phyloP scores from a whole-genome alignment of 2,329 filamentous ascomycete genomes.

The Nemania sp. region DNA sequence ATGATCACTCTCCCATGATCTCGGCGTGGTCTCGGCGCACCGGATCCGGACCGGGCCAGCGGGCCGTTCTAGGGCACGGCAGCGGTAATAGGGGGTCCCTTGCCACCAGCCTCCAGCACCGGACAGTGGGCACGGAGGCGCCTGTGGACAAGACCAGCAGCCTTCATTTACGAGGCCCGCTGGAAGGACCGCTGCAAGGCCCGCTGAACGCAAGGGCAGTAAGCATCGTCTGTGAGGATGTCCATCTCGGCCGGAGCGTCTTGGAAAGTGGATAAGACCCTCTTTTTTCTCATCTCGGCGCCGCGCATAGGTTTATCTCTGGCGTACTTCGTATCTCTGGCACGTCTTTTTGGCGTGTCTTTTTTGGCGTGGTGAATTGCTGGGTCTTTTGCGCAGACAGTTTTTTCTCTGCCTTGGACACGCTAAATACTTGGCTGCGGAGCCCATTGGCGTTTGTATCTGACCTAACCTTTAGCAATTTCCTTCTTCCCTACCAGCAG shows the following conservation, averaged over 20 bases:
- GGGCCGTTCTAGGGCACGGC: constrained; percentile 18
- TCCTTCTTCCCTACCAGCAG: too few relatives aligned
- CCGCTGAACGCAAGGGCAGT: too few relatives aligned
- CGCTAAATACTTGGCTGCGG: constrained; percentile 16
- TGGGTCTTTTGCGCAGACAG: neutral
- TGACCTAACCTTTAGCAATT: neutral
- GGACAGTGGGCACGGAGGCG: constrained; percentile 11
- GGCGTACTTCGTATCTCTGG: too few relatives aligned
- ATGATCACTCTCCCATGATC: constrained; percentile 11
- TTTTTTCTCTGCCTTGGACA: neutral
- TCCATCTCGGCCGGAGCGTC: too few relatives aligned
- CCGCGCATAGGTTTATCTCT: too few relatives aligned
- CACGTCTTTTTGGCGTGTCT: too few relatives aligned
- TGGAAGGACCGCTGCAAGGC: too few relatives aligned
- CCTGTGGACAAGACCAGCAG: neutral
- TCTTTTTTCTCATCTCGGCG: constrained; percentile 9
- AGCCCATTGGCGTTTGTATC: neutral
- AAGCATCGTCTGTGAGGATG: too few relatives aligned
- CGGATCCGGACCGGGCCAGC: constrained; percentile 25
- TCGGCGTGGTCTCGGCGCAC: constrained; percentile 25
- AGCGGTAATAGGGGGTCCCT: constrained; percentile 10
- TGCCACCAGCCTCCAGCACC: constrained; percentile 10
- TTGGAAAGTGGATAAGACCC: constrained; percentile 23
- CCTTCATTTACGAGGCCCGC: too few relatives aligned
- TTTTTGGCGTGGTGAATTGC: too few relatives aligned